These are phyloP conservation scores for Comarum palustre DNA, from an alignment of 306 rosid species.

Conservation along the genomic window DNA sequence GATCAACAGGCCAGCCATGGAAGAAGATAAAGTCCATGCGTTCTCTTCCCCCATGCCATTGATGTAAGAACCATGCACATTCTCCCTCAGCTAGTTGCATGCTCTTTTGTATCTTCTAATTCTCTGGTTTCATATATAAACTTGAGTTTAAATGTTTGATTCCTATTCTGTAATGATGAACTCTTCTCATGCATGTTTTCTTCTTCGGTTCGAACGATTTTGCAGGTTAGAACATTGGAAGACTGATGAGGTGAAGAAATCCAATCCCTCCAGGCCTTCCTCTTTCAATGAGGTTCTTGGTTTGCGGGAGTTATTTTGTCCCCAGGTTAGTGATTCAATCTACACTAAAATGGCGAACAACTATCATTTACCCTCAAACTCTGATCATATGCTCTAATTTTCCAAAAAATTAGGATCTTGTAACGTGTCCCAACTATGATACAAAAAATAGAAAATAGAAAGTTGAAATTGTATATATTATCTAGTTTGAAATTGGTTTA, in stretches of 20 bases:
- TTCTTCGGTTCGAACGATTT: background rate
- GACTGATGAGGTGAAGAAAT: conserved; percentile 24
- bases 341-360: background rate
- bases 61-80: background rate
- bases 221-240: conserved; percentile 28
- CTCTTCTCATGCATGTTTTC: background rate
- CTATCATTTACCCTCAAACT: background rate
- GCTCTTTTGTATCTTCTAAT: background rate
- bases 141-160: background rate
- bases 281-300: conserved; percentile 31
- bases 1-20: background rate
- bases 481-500: background rate
- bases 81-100: background rate
- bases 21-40: conserved; percentile 16
- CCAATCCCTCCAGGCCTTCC: conserved; percentile 2
- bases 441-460: too few relatives aligned
- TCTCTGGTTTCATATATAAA: background rate
- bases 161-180: background rate
- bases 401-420: background rate
- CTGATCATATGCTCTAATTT: background rate
- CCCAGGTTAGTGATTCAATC: conserved; percentile 19
- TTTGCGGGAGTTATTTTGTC: conserved; percentile 27
- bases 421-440: background rate
- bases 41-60: background rate
- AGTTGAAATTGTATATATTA: too few relatives aligned